phyloP scores from a whole-genome alignment of 345 rosid genomes.

The Salix suchowensis region DNA sequence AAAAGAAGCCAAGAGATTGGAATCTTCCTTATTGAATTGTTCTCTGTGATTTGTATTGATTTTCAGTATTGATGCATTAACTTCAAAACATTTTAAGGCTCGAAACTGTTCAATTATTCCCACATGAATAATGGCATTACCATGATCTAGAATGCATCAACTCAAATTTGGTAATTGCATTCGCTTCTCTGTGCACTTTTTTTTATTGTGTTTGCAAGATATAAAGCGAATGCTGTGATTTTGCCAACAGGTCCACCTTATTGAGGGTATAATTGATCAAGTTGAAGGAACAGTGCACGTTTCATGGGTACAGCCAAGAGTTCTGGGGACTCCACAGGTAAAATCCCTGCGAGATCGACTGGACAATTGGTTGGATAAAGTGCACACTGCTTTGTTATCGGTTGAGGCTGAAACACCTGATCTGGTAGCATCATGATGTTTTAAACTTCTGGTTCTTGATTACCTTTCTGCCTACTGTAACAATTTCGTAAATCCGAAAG shows the following conservation, averaged over 20 bases:
- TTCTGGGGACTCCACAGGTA: constrained; percentile 89
- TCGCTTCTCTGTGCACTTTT: not conserved
- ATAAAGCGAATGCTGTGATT: not conserved
- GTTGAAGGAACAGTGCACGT: constrained; percentile 86
- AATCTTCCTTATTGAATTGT: not conserved
- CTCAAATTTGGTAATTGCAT: not conserved
- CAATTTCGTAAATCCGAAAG: not conserved
- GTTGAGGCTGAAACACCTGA: constrained; percentile 99
- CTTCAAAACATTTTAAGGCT: not conserved
- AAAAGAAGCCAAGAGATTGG: not conserved
- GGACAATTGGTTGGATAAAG: constrained; percentile 82
- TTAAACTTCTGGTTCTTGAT: not conserved
- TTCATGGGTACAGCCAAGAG: constrained; percentile 99
- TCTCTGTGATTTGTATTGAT: not conserved
- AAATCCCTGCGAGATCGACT: constrained; percentile 79
- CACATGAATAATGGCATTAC: not conserved
- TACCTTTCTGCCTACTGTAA: constrained; percentile 7
- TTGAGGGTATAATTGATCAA: constrained; percentile 96
- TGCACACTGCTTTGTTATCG: constrained; percentile 70
- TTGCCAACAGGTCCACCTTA: constrained; percentile 75
- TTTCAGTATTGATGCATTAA: not conserved
- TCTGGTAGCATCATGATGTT: constrained; percentile 66
- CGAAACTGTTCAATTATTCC: not conserved
- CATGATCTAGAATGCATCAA: not conserved
- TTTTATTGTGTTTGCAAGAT: not conserved